Percentiles rank a stretch among this genome's conserved stretches.
These are phyloP conservation scores for Plasmodium berghei DNA, from an alignment of 169 alveolate genomes.

Conservation along the genomic window DNA sequence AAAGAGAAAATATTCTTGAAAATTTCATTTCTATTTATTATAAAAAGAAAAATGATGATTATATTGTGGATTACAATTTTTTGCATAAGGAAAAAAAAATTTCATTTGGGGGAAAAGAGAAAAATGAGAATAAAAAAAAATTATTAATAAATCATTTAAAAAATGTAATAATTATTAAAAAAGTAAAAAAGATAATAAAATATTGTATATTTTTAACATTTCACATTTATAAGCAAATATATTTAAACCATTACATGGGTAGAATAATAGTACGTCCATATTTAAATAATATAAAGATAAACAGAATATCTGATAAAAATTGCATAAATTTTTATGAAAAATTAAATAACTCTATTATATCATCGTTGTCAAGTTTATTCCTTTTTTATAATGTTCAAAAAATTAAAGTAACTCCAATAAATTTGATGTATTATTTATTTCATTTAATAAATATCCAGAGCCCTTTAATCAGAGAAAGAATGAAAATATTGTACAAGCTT, in stretches of 20 bases:
- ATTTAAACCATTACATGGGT: constrained; percentile 40
- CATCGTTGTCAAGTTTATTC: constrained; percentile 19
- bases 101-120: constrained; percentile 1
- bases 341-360: constrained; percentile 11
- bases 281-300: constrained; percentile 26
- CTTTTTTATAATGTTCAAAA: constrained; percentile 19
- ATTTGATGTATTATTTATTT: constrained; percentile 59
- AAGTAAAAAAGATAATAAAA: constrained; percentile 35
- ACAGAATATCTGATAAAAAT: constrained; percentile 3
- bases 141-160: constrained; percentile 53
- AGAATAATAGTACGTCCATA: constrained; percentile 17
- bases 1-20: constrained; percentile 46
- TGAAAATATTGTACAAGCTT: constrained; percentile 19
- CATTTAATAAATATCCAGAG: constrained; percentile 39
- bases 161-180: constrained; percentile 61
- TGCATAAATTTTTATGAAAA: constrained; percentile 5
- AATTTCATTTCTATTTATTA: constrained; percentile 45
- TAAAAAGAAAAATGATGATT: constrained; percentile 58
- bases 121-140: constrained; percentile 8
- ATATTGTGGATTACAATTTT: constrained; percentile 40
- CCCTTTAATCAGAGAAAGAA: constrained; percentile 41
- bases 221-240: constrained; percentile 41
- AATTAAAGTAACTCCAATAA: constrained; percentile 50
- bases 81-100: constrained; percentile 46
- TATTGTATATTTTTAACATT: constrained; percentile 43